phyloP scores from a whole-genome alignment of 768 basidiomycete species.

The Suillus lakei region DNA sequence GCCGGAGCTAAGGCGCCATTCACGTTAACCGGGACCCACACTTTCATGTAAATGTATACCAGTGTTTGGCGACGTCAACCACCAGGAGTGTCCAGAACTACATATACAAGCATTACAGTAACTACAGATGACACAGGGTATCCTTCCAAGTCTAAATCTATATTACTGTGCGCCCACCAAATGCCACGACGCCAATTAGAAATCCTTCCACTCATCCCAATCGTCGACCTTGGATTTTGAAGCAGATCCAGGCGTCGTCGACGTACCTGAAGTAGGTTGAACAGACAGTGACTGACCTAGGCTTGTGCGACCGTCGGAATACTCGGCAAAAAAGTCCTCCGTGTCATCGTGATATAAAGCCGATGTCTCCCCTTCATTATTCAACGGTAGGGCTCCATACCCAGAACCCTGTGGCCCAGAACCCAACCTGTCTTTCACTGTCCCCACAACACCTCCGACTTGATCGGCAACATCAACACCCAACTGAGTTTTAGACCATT shows the following conservation, averaged over 20 bases:
- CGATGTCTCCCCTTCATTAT: slow-evolving; percentile 60
- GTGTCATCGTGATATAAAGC: slow-evolving; percentile 64
- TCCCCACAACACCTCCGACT: slow-evolving; percentile 70
- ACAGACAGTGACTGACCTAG: slow-evolving; percentile 19
- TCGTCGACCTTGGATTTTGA: slow-evolving; percentile 50
- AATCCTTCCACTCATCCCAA: slow-evolving; percentile 86
- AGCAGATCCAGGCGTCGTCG: slow-evolving; percentile 25
- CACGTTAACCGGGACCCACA: slow-evolving; percentile 1
- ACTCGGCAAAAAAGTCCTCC: slow-evolving; percentile 62
- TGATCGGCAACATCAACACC: slow-evolving; percentile 88
- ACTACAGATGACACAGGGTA: neutral
- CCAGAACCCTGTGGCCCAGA: slow-evolving; percentile 59
- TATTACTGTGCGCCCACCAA: neutral
- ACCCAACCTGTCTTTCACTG: slow-evolving; percentile 60
- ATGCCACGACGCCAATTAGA: slow-evolving; percentile 44
- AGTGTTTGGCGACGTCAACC: neutral
- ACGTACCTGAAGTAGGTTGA: slow-evolving; percentile 13
- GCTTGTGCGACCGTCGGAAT: slow-evolving; percentile 23
- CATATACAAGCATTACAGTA: neutral
- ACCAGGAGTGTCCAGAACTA: neutral
- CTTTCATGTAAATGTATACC: neutral
- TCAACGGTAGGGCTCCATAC: slow-evolving; percentile 51
- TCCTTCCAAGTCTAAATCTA: neutral
- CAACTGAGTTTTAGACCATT: slow-evolving; percentile 75
- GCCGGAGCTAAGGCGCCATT: slow-evolving; percentile 4